These are phyloP conservation scores for Fusarium nurragi DNA, from an alignment of 2,329 filamentous ascomycete species.

Conservation along the genomic window DNA sequence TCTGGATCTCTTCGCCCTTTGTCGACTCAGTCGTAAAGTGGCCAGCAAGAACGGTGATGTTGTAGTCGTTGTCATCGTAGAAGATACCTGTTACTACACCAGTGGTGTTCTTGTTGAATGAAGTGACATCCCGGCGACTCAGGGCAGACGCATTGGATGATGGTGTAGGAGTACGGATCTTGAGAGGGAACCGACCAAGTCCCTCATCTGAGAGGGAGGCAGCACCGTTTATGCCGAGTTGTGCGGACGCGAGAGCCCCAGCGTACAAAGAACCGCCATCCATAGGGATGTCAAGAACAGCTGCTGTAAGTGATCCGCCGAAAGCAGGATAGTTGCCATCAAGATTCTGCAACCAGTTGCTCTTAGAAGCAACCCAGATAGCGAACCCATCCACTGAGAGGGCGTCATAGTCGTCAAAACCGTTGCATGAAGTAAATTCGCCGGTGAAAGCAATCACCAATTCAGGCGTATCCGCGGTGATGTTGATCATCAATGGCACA, in stretches of 20 bases:
- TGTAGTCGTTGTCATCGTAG: conserved; percentile 73
- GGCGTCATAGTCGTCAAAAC: conserved; percentile 70
- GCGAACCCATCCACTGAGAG: conserved; percentile 79
- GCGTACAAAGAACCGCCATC: conserved; percentile 76
- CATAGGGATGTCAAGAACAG: conserved; percentile 70
- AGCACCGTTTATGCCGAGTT: conserved; percentile 76
- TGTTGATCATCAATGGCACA: conserved; percentile 80
- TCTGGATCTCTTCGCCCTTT: conserved; percentile 77
- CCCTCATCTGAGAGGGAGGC: conserved; percentile 68
- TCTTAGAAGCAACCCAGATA: conserved; percentile 86
- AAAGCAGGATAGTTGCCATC: conserved; percentile 71
- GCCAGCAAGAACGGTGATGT: conserved; percentile 88
- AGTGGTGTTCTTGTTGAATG: conserved; percentile 56
- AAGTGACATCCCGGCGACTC: conserved; percentile 58
- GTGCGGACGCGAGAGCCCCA: conserved; percentile 81
- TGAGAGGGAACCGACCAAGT: conserved; percentile 67
- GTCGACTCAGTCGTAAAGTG: conserved; percentile 79
- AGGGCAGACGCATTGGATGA: conserved; percentile 50
- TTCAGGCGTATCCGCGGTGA: conserved; percentile 74
- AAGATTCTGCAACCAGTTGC: conserved; percentile 89
- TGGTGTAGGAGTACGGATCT: conserved; percentile 54
- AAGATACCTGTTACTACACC: conserved; percentile 84
- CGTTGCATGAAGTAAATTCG: conserved; percentile 76
- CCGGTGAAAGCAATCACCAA: conserved; percentile 83
- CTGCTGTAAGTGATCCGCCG: conserved; percentile 76